A percentile compares a stretch with the other conserved stretches of the same genome.
These are phyloP conservation scores for Dothiorella sarmentorum DNA, from an alignment of 2,329 filamentous ascomycete species.

Conservation along the genomic window DNA sequence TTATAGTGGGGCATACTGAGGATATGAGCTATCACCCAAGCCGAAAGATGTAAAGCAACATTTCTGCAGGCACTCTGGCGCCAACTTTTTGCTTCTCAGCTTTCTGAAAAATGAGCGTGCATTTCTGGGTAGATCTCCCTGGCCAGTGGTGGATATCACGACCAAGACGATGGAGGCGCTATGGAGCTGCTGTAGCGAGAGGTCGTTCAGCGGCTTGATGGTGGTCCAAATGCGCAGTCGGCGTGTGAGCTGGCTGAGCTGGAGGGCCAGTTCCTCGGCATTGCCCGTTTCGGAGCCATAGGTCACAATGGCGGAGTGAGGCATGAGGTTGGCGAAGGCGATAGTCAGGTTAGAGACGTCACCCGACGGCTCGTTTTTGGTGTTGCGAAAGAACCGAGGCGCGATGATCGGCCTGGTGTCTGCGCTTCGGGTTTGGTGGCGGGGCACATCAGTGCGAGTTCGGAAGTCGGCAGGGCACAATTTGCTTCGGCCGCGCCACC, in stretches of 20 bases:
- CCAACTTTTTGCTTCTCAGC: slow-evolving; percentile 73
- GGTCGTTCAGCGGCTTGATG: slow-evolving; percentile 72
- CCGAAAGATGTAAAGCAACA: slow-evolving; percentile 83
- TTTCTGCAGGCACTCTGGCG: slow-evolving; percentile 63
- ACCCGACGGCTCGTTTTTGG: slow-evolving; percentile 5
- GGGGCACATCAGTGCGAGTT: slow-evolving; percentile 7
- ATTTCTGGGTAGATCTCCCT: slow-evolving; percentile 89
- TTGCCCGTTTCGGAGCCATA: slow-evolving; percentile 97
- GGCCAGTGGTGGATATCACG: slow-evolving; percentile 85
- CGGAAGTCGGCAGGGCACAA: slow-evolving; percentile 6
- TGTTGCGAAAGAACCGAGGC: slow-evolving; percentile 2
- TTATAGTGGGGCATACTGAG: slow-evolving; percentile 59
- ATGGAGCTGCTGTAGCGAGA: slow-evolving; percentile 60
- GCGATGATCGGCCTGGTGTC: slow-evolving; percentile 4
- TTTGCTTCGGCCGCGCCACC: not conserved
- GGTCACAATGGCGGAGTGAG: slow-evolving; percentile 60
- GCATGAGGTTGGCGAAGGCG: not conserved
- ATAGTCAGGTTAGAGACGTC: not conserved
- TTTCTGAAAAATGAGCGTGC: slow-evolving; percentile 79
- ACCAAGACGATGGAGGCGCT: slow-evolving; percentile 64
- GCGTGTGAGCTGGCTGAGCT: slow-evolving; percentile 71
- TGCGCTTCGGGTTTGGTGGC: slow-evolving; percentile 13
- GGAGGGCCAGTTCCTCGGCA: slow-evolving; percentile 84
- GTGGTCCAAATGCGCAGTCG: slow-evolving; percentile 74
- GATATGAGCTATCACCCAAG: slow-evolving; percentile 90